Evolutionary conservation across 768 basidiomycete species (phyloP).

Genomic region (Guyanaporus albipodus): DNA sequence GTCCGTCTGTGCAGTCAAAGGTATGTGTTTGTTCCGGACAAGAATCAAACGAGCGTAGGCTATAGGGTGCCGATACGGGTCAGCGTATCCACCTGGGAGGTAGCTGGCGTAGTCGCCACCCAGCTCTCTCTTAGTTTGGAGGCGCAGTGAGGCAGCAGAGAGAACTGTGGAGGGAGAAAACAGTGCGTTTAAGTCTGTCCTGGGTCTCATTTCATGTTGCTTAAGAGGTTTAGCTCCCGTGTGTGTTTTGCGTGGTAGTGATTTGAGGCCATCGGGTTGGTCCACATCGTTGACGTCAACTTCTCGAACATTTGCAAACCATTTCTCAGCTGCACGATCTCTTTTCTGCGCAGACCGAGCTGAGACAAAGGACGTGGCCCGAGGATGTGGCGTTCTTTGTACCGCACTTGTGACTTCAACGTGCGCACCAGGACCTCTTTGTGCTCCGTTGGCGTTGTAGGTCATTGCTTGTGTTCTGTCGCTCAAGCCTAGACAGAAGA

Average conservation of each 20-base stretch:
- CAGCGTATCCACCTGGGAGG: slow-evolving; percentile 27
- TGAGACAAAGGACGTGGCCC: slow-evolving; percentile 20
- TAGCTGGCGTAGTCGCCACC: slow-evolving; percentile 53
- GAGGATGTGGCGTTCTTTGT: slow-evolving; percentile 1
- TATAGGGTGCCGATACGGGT: slow-evolving; percentile 35
- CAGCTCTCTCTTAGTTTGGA: slow-evolving; percentile 34
- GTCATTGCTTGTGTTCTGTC: slow-evolving; percentile 1
- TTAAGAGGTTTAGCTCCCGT: background rate
- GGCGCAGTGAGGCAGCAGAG: slow-evolving; percentile 13
- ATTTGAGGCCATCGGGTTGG: background rate
- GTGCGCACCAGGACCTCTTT: background rate
- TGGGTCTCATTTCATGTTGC: slow-evolving; percentile 20
- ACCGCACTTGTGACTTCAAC: background rate
- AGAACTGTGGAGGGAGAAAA: slow-evolving; percentile 9
- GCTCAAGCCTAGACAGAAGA: slow-evolving; percentile 17
- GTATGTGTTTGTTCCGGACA: slow-evolving; percentile 40
- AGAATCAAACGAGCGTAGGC: slow-evolving; percentile 42
- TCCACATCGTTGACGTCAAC: slow-evolving; percentile 13
- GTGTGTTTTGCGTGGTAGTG: slow-evolving; percentile 4
- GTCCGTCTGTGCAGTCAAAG: slow-evolving; percentile 35
- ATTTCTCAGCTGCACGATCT: slow-evolving; percentile 22
- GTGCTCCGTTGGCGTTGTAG: too few relatives aligned
- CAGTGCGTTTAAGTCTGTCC: slow-evolving; percentile 19
- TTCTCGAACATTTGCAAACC: slow-evolving; percentile 20
- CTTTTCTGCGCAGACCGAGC: slow-evolving; percentile 20